Base-by-base conservation (phyloP, 768 basidiomycete species). In the Rhizopogon vesiculosus region DNA sequence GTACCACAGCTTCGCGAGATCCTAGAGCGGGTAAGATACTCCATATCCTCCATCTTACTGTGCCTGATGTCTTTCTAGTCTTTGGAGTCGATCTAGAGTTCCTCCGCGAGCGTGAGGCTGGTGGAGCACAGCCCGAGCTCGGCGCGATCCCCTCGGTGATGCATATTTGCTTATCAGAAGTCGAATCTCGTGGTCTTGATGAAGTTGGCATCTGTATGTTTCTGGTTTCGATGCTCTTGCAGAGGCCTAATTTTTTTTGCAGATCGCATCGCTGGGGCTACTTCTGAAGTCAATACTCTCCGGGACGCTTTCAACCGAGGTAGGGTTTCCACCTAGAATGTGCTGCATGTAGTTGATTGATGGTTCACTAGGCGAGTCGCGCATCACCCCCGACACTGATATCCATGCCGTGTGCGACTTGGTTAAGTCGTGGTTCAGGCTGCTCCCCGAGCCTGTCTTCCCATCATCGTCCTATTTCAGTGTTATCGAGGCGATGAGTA, bases 181-280 rank as follows among this genome's bases (percentile, higher is more conserved):
- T 93, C 18, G 91, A 93, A 68, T 61, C 72, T 7, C 84, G 90
- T 53, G 91, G 91, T 12, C 71, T 93, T 60, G 82, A 74, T 16
- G 91, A 93, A 76, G 83, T 88, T 59, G 91, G 91, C 15, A 89
- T 93, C 28, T 93, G 91, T 90, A 69, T 62, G 87, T 76, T 38
- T n/a, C 31, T 52, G 28, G 45, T 33, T 29, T 25, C 4, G 4
- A 25, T 25, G 16, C 48, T 28, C 15, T 28, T 56, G 29, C 16
- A 25, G 53, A 31, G 8, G 9, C 3, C 31, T 51, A 16, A 60
- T 8, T 55, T 25, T 25, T 16, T 33, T 49, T 22, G 40, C 57
- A 92, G 91, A 93, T 72, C 91, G 91, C 50, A 85, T 94, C 55
- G 86, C 91, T 9, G 91, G 91, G 1, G 89, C 90, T 6, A 76